Conservation (phyloP, 2,329 filamentous ascomycete genomes). For the Didymella segeticola region DNA sequence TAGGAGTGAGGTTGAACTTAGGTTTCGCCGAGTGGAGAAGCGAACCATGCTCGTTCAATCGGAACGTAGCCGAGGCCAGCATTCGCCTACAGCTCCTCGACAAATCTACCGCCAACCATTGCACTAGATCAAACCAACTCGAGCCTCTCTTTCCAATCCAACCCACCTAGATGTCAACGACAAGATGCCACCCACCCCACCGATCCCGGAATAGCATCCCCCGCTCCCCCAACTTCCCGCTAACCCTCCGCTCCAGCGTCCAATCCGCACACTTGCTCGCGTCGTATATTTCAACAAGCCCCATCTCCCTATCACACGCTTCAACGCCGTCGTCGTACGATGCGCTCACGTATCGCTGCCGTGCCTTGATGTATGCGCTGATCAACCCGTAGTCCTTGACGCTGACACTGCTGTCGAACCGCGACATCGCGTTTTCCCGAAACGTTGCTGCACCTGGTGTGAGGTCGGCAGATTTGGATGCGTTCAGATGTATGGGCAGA, state of each 20-base stretch:
- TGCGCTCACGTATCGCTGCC: background rate
- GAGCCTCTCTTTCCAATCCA: too few relatives aligned
- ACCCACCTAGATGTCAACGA: constrained; percentile 21
- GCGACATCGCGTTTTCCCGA: too few relatives aligned
- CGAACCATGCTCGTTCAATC: too few relatives aligned
- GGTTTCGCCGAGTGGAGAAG: too few relatives aligned
- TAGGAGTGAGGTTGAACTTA: too few relatives aligned
- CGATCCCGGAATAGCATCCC: constrained; percentile 27
- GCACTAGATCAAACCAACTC: too few relatives aligned
- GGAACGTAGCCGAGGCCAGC: too few relatives aligned
- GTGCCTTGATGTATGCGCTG: constrained; percentile 21
- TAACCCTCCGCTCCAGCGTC: constrained; percentile 25
- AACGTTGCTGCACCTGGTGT: too few relatives aligned
- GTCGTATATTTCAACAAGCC: constrained; percentile 25
- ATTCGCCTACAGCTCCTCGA: too few relatives aligned
- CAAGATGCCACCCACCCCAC: constrained; percentile 24
- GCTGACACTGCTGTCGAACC: constrained; percentile 20
- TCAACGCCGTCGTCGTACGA: constrained; percentile 18
- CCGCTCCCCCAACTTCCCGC: constrained; percentile 11
- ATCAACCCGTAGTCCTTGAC: constrained; percentile 16
- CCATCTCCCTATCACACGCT: constrained; percentile 14
- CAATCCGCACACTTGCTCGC: constrained; percentile 22
- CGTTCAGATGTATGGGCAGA: constrained; percentile 8
- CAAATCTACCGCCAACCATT: too few relatives aligned
- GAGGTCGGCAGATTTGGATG: constrained; percentile 20